Evolutionary conservation across 2,329 filamentous ascomycete species (phyloP).

Genomic region (Chrysoporthe austroafricana): DNA sequence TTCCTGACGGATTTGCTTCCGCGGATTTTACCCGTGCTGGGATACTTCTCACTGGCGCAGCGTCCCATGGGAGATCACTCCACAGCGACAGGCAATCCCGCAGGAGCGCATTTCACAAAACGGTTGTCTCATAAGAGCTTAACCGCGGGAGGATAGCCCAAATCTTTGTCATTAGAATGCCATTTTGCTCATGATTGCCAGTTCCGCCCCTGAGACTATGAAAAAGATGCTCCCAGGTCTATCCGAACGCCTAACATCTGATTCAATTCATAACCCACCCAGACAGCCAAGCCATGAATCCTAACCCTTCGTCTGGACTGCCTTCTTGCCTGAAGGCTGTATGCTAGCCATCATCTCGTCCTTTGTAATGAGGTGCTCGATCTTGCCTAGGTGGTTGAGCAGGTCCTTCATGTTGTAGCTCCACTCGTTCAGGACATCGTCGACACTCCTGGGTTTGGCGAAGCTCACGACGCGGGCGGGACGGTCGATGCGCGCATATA

Average conservation of each 20-base stretch:
- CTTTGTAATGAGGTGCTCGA: conserved; percentile 98
- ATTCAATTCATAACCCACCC: conserved; percentile 9
- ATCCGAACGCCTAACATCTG: conserved; percentile 11
- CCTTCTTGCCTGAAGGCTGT: conserved; percentile 57
- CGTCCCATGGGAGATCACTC: neutral
- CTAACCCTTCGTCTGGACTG: conserved; percentile 20
- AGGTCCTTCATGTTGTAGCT: conserved; percentile 83
- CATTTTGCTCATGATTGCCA: conserved; percentile 11
- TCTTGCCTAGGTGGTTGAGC: conserved; percentile 76
- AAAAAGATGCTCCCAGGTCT: conserved; percentile 10
- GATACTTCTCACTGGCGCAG: neutral
- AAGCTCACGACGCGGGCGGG: conserved; percentile 92
- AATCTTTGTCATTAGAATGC: conserved; percentile 1
- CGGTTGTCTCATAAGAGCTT: neutral
- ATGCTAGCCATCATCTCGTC: conserved; percentile 99
- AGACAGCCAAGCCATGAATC: neutral
- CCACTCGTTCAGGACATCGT: conserved; percentile 98
- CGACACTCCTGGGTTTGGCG: conserved; percentile 89
- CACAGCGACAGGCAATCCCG: neutral
- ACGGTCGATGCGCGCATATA: conserved; percentile 96
- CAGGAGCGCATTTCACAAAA: neutral
- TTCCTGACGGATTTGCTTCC: neutral
- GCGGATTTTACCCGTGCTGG: neutral
- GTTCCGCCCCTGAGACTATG: conserved; percentile 7
- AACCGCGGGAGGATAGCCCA: neutral